A percentile compares a stretch with the other conserved stretches of the same genome.
These are phyloP conservation scores for Spizellomyces sp. DNA, from an alignment of 192 early-diverging fungal genomes.

Conservation along the genomic window DNA sequence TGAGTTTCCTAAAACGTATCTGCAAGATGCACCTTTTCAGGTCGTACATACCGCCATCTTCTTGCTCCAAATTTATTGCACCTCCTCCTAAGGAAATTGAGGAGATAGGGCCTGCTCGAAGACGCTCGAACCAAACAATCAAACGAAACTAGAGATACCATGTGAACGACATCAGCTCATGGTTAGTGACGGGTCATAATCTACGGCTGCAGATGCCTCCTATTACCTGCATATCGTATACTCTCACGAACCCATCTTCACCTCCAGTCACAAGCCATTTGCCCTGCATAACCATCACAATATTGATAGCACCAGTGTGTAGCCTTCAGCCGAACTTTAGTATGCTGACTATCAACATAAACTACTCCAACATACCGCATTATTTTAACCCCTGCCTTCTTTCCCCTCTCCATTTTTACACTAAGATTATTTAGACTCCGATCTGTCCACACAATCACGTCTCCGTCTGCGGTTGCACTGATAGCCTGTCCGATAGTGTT, in stretches of 20 bases:
- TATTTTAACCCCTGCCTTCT: constrained; percentile 55
- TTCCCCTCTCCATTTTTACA: constrained; percentile 45
- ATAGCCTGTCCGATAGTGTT: constrained; percentile 43
- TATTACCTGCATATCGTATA: constrained; percentile 58
- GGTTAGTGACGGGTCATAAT: background rate
- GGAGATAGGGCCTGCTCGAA: constrained; percentile 46
- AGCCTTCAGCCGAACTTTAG: constrained; percentile 31
- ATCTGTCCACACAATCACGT: constrained; percentile 53
- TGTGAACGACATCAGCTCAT: constrained; percentile 4
- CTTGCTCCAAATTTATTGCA: background rate
- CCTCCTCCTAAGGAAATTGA: constrained; percentile 37
- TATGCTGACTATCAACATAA: background rate
- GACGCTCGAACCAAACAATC: constrained; percentile 52
- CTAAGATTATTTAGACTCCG: constrained; percentile 51
- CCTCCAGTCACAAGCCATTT: constrained; percentile 59
- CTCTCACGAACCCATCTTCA: constrained; percentile 56
- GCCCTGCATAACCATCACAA: constrained; percentile 31
- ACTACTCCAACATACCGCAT: constrained; percentile 42
- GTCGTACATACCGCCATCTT: background rate
- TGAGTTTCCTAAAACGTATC: too few relatives aligned
- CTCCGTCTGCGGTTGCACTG: constrained; percentile 49
- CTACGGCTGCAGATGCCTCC: background rate
- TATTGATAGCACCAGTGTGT: constrained; percentile 50
- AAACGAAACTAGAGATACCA: constrained; percentile 40
- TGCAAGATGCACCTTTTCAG: background rate